phyloP scores from a whole-genome alignment of 768 basidiomycete genomes.

The Lentinus brumalis region DNA sequence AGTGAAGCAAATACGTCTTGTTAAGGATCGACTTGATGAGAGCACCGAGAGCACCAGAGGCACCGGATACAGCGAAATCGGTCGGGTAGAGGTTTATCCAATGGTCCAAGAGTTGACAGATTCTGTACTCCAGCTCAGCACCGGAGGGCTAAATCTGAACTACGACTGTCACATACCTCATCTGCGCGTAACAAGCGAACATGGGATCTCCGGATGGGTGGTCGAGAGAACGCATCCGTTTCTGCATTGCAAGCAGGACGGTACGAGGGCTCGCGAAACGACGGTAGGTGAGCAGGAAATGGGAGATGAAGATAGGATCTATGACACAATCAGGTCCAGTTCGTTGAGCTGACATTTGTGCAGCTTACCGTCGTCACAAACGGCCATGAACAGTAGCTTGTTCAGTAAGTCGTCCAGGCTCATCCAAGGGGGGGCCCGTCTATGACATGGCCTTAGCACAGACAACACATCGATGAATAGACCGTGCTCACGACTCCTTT shows the following conservation, averaged over 20 bases:
- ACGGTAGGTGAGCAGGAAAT: conserved; percentile 84
- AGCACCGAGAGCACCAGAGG: conserved; percentile 70
- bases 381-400: conserved; percentile 78
- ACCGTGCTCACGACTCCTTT: conserved; percentile 53
- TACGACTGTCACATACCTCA: conserved; percentile 55
- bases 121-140: conserved; percentile 44
- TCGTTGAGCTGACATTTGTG: conserved; percentile 4
- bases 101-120: conserved; percentile 74
- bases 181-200: conserved; percentile 87
- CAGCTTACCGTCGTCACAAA: conserved; percentile 77
- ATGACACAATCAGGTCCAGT: conserved; percentile 7
- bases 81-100: conserved; percentile 78
- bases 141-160: neutral
- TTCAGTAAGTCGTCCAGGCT: conserved; percentile 79
- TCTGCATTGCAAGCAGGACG: conserved; percentile 84
- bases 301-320: conserved; percentile 78
- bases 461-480: neutral
- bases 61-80: conserved; percentile 79
- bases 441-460: conserved; percentile 21
- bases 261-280: conserved; percentile 80
- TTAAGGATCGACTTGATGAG: conserved; percentile 78
- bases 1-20: conserved; percentile 82
- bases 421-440: conserved; percentile 68
- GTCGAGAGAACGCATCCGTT: conserved; percentile 78
- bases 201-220: conserved; percentile 75